phyloP scores from a whole-genome alignment of 2,329 filamentous ascomycete genomes.

The Uncinocarpus reesii region DNA sequence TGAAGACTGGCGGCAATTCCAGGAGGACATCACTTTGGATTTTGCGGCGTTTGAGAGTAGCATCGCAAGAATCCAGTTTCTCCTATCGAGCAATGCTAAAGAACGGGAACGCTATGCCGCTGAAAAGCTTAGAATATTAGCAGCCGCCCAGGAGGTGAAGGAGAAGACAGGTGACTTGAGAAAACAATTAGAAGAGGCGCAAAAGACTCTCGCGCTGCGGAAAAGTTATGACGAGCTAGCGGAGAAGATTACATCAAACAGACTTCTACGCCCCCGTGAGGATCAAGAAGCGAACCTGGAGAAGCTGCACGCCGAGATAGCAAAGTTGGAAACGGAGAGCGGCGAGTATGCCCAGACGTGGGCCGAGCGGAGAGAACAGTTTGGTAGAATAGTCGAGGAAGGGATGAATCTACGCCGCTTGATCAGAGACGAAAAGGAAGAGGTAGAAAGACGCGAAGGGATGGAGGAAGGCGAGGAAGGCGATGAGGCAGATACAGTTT shows the following conservation, averaged over 20 bases:
- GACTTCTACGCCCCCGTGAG: constrained; percentile 67
- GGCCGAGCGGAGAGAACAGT: constrained; percentile 75
- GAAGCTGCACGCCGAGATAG: constrained; percentile 80
- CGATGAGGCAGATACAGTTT: constrained; percentile 43
- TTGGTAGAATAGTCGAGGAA: constrained; percentile 80
- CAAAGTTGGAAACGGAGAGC: constrained; percentile 75
- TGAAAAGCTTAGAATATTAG: constrained; percentile 68
- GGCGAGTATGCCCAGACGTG: constrained; percentile 71
- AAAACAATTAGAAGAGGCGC: constrained; percentile 64
- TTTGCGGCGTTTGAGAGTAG: constrained; percentile 80
- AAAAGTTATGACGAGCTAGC: constrained; percentile 82
- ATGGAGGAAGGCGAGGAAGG: constrained; percentile 57
- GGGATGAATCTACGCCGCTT: constrained; percentile 73
- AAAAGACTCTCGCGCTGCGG: constrained; percentile 62
- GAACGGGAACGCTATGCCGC: constrained; percentile 75
- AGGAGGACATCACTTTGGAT: constrained; percentile 75
- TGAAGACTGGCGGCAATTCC: constrained; percentile 56
- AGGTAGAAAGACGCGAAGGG: constrained; percentile 77
- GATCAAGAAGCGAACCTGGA: constrained; percentile 68
- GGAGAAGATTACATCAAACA: constrained; percentile 73
- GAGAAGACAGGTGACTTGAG: constrained; percentile 63
- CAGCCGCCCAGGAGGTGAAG: constrained; percentile 66
- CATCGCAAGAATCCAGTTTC: constrained; percentile 78
- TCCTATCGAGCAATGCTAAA: constrained; percentile 67
- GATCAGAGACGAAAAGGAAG: constrained; percentile 91